phyloP scores from a whole-genome alignment of 768 basidiomycete genomes.

The Mycena rebaudengoi region DNA sequence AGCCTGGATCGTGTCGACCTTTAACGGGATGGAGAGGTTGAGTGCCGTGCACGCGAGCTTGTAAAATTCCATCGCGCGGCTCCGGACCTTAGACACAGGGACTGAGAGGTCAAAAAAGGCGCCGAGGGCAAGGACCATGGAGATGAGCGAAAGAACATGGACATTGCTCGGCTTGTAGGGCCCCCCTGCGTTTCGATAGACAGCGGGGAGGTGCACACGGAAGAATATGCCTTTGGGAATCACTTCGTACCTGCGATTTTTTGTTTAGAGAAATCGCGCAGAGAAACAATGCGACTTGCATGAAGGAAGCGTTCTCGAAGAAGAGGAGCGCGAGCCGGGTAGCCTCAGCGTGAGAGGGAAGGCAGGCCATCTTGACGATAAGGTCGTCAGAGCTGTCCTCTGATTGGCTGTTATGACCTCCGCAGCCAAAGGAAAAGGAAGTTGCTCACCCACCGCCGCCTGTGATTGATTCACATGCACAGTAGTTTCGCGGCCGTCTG shows the following conservation, averaged over 20 bases:
- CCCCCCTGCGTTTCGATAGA: conserved; percentile 20
- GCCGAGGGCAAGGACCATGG: conserved; percentile 30
- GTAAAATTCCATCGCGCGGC: conserved; percentile 23
- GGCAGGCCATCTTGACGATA: conserved; percentile 21
- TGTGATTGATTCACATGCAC: too few species aligned
- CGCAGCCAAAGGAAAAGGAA: neutral
- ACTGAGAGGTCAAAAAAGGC: conserved; percentile 29
- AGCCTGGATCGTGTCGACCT: conserved; percentile 29
- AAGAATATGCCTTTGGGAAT: conserved; percentile 31
- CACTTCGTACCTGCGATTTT: conserved; percentile 28
- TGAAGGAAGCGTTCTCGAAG: conserved; percentile 29
- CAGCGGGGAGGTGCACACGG: conserved; percentile 26
- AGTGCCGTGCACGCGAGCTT: conserved; percentile 27
- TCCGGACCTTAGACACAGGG: conserved; percentile 10
- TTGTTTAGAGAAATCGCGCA: neutral
- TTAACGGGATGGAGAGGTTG: conserved; percentile 27
- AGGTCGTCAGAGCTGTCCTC: too few species aligned
- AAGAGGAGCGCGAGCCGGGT: conserved; percentile 25
- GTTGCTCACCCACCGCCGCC: neutral
- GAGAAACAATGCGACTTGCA: conserved; percentile 15
- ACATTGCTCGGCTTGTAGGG: conserved; percentile 20
- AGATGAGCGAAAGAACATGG: conserved; percentile 24
- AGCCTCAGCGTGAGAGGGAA: conserved; percentile 31
- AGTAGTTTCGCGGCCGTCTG: too few species aligned
- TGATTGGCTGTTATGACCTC: too few species aligned